Base-by-base conservation (phyloP, 2,329 filamentous ascomycete genomes). In the Incumbomyces delicatus region DNA sequence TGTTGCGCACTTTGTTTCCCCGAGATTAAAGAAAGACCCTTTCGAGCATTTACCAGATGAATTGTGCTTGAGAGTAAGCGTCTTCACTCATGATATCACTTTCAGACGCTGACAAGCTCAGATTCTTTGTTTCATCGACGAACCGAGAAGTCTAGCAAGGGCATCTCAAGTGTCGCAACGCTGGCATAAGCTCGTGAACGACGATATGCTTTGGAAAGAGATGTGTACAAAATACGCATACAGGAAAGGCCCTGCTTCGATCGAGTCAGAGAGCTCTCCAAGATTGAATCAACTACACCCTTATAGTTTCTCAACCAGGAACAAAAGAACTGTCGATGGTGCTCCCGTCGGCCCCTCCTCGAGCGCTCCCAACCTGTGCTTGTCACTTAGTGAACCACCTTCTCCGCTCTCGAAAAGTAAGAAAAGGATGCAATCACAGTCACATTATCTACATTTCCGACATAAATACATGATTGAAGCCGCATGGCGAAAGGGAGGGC, bases 201-300 rank as follows among this genome's bases (percentile, higher is more conserved):
- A 98, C 64, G 92, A 98, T 64, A 89, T 95, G 68, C 94, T 92
- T 1, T 98, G 92, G 92, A 95, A 95, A 70, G 87, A 92, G 51
- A 75, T 98, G 16, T 96, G 90, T 63, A 87, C 94, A 54, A 95
- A 95, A 67, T 90, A 95, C 64, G 88, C 92, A 51, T 98, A 95
- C 64, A 80, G 77, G 41, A 66, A 73, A 43, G 62, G 75, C 42
- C 31, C 32, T 2, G 30, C 30, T 20, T 41, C 36, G 4, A 73
- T 73, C 39, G 68, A 67, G 32, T 61, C 62, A 35, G 58, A 52
- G 20, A 62, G 66, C 22, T 59, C 62, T 40, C 44, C 35, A 38
- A 41, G 39, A 30, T 30, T 29, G 14, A 32, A 13, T 13, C 31
- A 44, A 18, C 16, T 12, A 2, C 33, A 48, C 20, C 46, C 39